Evolutionary conservation across 768 basidiomycete species (phyloP).

Genomic region (Lentinula edodes): DNA sequence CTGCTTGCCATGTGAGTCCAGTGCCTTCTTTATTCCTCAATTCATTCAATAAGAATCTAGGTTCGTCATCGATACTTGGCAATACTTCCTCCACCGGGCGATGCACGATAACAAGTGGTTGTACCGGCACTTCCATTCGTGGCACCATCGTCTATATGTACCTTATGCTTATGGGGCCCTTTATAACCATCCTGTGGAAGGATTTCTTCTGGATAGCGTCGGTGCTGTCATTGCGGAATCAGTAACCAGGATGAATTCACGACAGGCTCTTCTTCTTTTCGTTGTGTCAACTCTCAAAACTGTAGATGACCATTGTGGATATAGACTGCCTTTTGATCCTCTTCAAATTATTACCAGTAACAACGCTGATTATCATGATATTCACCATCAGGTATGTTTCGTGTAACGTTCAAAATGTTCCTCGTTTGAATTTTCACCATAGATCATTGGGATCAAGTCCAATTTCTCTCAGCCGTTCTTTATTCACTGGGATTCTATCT

Average conservation of each 20-base stretch:
- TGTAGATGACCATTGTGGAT: conserved; percentile 95
- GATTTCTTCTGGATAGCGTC: conserved; percentile 80
- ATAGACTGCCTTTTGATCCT: conserved; percentile 86
- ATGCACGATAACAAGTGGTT: conserved; percentile 91
- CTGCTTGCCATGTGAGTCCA: conserved; percentile 74
- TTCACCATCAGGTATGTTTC: conserved; percentile 82
- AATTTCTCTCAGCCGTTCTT: conserved; percentile 98
- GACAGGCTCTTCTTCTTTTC: conserved; percentile 86
- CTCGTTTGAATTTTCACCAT: background rate
- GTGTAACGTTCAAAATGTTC: background rate
- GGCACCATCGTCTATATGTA: conserved; percentile 94
- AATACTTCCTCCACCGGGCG: conserved; percentile 90
- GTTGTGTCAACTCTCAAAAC: conserved; percentile 83
- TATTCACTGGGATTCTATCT: conserved; percentile 84
- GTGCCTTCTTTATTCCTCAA: background rate
- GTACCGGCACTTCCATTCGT: conserved; percentile 88
- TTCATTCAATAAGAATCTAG: conserved; percentile 31
- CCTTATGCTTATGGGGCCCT: conserved; percentile 96
- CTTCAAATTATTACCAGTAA: conserved; percentile 81
- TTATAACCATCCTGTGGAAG: conserved; percentile 97
- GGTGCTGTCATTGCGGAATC: conserved; percentile 77
- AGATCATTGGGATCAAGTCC: conserved; percentile 84
- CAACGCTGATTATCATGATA: conserved; percentile 96
- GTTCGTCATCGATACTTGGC: conserved; percentile 95
- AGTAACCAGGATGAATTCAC: conserved; percentile 59